Evolutionary conservation across 805 yeast species (phyloP).

Genomic region (Kazachstania martiniae): DNA sequence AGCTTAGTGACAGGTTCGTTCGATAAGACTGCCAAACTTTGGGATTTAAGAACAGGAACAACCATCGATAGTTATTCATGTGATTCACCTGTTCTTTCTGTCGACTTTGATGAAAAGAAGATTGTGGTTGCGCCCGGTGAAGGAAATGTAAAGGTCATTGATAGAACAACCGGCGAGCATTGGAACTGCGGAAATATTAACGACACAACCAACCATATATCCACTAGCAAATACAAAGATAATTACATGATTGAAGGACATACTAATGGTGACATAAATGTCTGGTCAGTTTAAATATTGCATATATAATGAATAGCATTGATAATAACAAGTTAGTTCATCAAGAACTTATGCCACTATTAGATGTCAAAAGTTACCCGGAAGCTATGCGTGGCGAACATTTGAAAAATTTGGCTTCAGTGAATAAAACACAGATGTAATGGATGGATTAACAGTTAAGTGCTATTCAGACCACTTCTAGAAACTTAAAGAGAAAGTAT

Average conservation of each 20-base stretch:
- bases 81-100: slow-evolving; percentile 40
- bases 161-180: slow-evolving; percentile 42
- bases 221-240: slow-evolving; percentile 47
- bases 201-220: slow-evolving; percentile 52
- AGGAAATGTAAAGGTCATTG: slow-evolving; percentile 40
- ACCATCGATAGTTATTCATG: slow-evolving; percentile 51
- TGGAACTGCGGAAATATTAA: slow-evolving; percentile 40
- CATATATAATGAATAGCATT: too few relatives aligned
- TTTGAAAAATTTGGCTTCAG: too few relatives aligned
- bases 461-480: too few relatives aligned
- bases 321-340: too few relatives aligned
- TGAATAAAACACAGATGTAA: too few relatives aligned
- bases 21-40: slow-evolving; percentile 52
- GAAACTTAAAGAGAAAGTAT: too few relatives aligned
- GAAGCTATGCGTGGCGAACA: too few relatives aligned
- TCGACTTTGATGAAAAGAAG: slow-evolving; percentile 48
- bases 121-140: slow-evolving; percentile 46
- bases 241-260: slow-evolving; percentile 61
- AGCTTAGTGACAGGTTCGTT: slow-evolving; percentile 51
- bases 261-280: slow-evolving; percentile 45
- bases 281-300: slow-evolving; percentile 47
- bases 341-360: too few relatives aligned
- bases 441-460: too few relatives aligned
- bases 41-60: slow-evolving; percentile 64
- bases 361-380: too few relatives aligned